phyloP scores from a whole-genome alignment of 495 filamentous ascomycete genomes.

The Aspergillus bertholletiae region DNA sequence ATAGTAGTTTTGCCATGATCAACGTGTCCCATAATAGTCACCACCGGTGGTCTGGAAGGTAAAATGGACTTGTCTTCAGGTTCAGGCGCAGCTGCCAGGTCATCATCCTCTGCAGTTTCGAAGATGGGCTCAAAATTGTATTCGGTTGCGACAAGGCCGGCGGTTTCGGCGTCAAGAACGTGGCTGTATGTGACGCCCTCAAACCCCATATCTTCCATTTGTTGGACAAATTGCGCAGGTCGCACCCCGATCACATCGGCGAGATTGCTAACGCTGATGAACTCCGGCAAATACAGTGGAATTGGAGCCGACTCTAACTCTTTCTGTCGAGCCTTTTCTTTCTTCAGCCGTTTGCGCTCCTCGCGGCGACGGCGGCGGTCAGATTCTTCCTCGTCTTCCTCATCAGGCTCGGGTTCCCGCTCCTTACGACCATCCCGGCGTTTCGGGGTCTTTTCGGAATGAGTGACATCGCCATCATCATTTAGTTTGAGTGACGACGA shows the following conservation, averaged over 20 bases:
- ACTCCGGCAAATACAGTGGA: slow-evolving; percentile 80
- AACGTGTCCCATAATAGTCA: slow-evolving; percentile 99
- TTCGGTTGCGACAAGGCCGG: slow-evolving; percentile 85
- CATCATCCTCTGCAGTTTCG: slow-evolving; percentile 61
- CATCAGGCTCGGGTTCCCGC: slow-evolving; percentile 14
- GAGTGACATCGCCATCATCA: slow-evolving; percentile 9
- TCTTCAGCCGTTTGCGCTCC: slow-evolving; percentile 46
- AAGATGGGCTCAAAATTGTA: slow-evolving; percentile 90
- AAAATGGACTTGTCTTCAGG: slow-evolving; percentile 67
- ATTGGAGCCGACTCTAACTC: slow-evolving; percentile 39
- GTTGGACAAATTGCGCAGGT: slow-evolving; percentile 64
- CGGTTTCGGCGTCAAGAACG: slow-evolving; percentile 84
- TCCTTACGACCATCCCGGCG: slow-evolving; percentile 25
- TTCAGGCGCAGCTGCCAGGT: slow-evolving; percentile 67
- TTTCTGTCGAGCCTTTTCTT: slow-evolving; percentile 39
- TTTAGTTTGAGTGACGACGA: slow-evolving; percentile 26
- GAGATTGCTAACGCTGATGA: slow-evolving; percentile 82
- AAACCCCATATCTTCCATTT: slow-evolving; percentile 75
- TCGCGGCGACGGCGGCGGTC: slow-evolving; percentile 27
- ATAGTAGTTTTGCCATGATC: slow-evolving; percentile 99
- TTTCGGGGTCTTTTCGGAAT: slow-evolving; percentile 18
- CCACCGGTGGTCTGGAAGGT: slow-evolving; percentile 81
- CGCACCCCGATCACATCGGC: slow-evolving; percentile 74
- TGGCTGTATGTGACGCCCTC: slow-evolving; percentile 74
- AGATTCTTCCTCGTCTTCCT: slow-evolving; percentile 38